These are phyloP conservation scores for Sclerotiophoma versabilis DNA, from an alignment of 2,329 filamentous ascomycete genomes.

Conservation along the genomic window DNA sequence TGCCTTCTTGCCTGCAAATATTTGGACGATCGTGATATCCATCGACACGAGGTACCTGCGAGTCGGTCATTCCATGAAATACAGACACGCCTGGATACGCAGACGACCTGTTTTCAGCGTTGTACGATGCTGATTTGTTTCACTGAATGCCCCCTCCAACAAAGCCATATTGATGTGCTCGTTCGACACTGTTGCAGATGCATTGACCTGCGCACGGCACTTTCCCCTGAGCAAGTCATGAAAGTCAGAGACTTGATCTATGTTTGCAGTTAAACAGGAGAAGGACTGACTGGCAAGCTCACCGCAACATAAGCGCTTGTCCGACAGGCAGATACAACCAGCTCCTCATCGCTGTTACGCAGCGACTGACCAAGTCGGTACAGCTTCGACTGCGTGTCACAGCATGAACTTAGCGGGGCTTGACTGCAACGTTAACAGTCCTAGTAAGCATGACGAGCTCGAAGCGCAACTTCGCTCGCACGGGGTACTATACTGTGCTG, in stretches of 20 bases:
- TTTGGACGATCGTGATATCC: neutral
- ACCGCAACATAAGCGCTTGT: slow-evolving; percentile 20
- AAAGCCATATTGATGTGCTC: slow-evolving; percentile 20
- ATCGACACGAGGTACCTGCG: slow-evolving; percentile 3
- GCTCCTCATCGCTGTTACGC: slow-evolving; percentile 16
- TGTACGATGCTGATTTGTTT: slow-evolving; percentile 5
- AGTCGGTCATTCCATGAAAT: neutral
- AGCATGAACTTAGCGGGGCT: slow-evolving; percentile 11
- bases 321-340: slow-evolving; percentile 6
- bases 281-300: slow-evolving; percentile 5
- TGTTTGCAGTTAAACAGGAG: neutral
- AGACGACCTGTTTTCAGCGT: slow-evolving; percentile 7
- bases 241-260: slow-evolving; percentile 3
- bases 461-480: slow-evolving; percentile 12
- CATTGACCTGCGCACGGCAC: slow-evolving; percentile 18
- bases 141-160: slow-evolving; percentile 6
- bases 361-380: slow-evolving; percentile 20
- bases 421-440: slow-evolving; percentile 19
- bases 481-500: slow-evolving; percentile 15
- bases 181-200: slow-evolving; percentile 15
- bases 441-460: slow-evolving; percentile 16
- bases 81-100: slow-evolving; percentile 4
- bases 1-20: neutral
- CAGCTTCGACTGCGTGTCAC: slow-evolving; percentile 16
- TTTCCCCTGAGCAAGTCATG: slow-evolving; percentile 16